Evolutionary conservation across 345 rosid genomes (phyloP), one percentile per base, ranked within the genome.

Genomic region (Linum usitatissimum): DNA sequence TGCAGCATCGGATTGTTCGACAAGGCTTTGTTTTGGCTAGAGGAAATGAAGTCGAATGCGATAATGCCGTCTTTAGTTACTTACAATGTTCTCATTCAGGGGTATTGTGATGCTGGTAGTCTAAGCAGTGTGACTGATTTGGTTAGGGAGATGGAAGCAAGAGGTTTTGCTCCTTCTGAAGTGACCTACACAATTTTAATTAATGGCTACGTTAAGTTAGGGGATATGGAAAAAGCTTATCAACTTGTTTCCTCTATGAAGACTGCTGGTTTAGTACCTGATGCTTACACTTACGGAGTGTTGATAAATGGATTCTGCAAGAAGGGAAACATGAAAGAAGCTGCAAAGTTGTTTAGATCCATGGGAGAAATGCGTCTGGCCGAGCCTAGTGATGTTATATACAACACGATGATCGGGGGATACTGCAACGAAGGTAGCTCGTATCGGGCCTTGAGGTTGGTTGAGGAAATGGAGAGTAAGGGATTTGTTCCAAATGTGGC

Each of bases 71-170:
- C 92, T 55, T 66, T 78, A 1, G 73, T 88, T 15, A 83, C 96
- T 9, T 86, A 86, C 19, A 82, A 91, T 62, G 62, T 67, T 66
- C 80, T 88, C 3, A 70, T 86, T 66, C 64, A 75, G 2, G 84
- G 94, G 17, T 81, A 73, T 63, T 78, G 80, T 70, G 84, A 64
- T 55, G 78, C 77, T 18, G 79, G 81, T 64, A 76, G 83, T 55
- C 66, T 68, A 14, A 64, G 58, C 10, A 58, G 60, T 60, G 88
- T 80, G 53, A 69, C 76, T 38, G 68, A 75, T 48, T 69, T 91
- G 51, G 80, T 82, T 40, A 80, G 73, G 78, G 88, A 91, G 76
- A 88, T 86, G 95, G 85, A 80, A 73, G 92, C 83, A 61, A 84
- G 94, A 81, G 87, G 86, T 51, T 68, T 88, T 59, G 72, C 72